A percentile compares a stretch with the other conserved stretches of the same genome.
These are phyloP conservation scores for Nematodospora valgi DNA, from an alignment of 805 yeast species.

Conservation along the genomic window DNA sequence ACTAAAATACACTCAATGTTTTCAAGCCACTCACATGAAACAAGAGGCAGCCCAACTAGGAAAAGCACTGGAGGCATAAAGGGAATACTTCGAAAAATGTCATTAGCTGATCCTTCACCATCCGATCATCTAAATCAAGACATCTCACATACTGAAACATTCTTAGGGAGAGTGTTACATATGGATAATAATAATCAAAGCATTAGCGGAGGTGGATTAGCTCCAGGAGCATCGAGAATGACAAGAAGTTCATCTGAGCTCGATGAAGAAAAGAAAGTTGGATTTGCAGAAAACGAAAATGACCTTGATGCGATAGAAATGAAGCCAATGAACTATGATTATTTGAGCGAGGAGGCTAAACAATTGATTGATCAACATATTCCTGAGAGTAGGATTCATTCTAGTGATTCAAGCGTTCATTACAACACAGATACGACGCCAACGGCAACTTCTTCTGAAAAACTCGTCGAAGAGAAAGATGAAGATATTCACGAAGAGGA, in stretches of 20 bases:
- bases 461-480: constrained; percentile 2
- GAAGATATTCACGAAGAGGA: constrained; percentile 6
- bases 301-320: constrained; percentile 39
- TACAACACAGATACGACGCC: constrained; percentile 1
- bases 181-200: constrained; percentile 16
- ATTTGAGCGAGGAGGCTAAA: constrained; percentile 50
- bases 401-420: background rate
- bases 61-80: constrained; percentile 15
- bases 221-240: constrained; percentile 34
- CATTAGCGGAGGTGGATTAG: constrained; percentile 40
- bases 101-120: constrained; percentile 29
- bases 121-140: constrained; percentile 12
- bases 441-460: constrained; percentile 7
- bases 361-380: constrained; percentile 51
- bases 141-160: constrained; percentile 31
- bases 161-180: constrained; percentile 34
- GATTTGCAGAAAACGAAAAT: constrained; percentile 14
- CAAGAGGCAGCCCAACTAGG: background rate
- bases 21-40: too few relatives aligned
- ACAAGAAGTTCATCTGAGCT: background rate
- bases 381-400: constrained; percentile 18
- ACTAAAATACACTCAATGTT: too few relatives aligned
- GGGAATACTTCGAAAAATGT: constrained; percentile 34
- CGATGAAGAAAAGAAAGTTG: constrained; percentile 37
- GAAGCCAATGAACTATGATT: constrained; percentile 39